Evolutionary conservation across 345 rosid genomes (phyloP).

Genomic region (Anastatica hierochuntica): DNA sequence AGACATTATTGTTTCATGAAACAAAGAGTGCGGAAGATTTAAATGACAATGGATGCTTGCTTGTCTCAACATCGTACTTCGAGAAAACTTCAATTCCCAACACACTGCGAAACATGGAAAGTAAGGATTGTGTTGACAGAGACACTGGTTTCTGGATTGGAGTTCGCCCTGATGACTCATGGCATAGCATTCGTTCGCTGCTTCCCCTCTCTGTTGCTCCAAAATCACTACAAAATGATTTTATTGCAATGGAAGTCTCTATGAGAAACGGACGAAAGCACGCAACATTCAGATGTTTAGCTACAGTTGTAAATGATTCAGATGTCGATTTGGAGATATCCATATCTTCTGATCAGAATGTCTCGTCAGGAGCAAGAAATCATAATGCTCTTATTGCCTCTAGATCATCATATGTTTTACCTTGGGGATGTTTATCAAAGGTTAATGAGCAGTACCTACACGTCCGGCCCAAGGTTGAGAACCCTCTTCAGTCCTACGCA

Average conservation of each 20-base stretch:
- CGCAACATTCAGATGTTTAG: slow-evolving; percentile 80
- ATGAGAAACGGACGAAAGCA: slow-evolving; percentile 94
- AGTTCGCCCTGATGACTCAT: slow-evolving; percentile 43
- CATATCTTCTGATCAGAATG: slow-evolving; percentile 28
- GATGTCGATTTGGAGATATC: slow-evolving; percentile 69
- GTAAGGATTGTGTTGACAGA: slow-evolving; percentile 32
- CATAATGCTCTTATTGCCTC: slow-evolving; percentile 43
- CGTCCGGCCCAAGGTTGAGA: slow-evolving; percentile 56
- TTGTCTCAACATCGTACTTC: slow-evolving; percentile 63
- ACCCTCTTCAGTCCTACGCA: slow-evolving; percentile 38
- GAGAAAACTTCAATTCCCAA: slow-evolving; percentile 55
- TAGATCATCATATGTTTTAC: slow-evolving; percentile 65
- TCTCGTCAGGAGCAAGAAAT: slow-evolving; percentile 35
- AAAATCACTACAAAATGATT: slow-evolving; percentile 46
- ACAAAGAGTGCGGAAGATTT: slow-evolving; percentile 38
- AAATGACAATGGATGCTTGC: slow-evolving; percentile 52
- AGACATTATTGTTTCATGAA: slow-evolving; percentile 18
- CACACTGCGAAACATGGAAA: slow-evolving; percentile 41
- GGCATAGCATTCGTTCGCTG: slow-evolving; percentile 81
- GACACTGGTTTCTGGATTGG: slow-evolving; percentile 94
- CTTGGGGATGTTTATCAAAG: slow-evolving; percentile 72
- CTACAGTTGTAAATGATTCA: slow-evolving; percentile 72
- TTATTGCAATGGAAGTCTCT: slow-evolving; percentile 73
- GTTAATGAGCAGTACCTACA: slow-evolving; percentile 57
- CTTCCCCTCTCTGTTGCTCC: slow-evolving; percentile 84